Base-by-base conservation (phyloP, 352 stramenopile genomes). In the Phytophthora nicotianae region DNA sequence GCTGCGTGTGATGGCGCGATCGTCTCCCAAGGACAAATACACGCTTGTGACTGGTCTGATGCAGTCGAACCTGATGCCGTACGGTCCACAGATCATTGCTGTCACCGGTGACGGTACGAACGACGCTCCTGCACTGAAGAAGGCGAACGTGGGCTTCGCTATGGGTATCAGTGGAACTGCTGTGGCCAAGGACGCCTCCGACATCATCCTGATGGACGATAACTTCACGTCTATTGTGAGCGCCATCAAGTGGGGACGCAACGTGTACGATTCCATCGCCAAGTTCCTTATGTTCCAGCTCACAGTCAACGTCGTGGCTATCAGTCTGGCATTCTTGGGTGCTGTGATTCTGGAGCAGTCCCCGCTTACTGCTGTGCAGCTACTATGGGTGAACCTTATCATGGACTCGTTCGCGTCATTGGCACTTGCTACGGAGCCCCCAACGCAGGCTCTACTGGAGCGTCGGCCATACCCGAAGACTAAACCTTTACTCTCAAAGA, bases 281-380 rank as follows among this genome's bases (percentile, higher is more conserved):
- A 99, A 99, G 78, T 99, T 99, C 76, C 72, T 99, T 38, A 96
- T 98, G 79, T 99, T 99, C 74, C 96, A 99, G 83, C 83, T 99
- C 21, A 99, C 97, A 5, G 93, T 99, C 21, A 99, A 99, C 72
- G 82, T 99, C 21, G 95, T 98, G 8, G 97, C 95, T 3, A 89
- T 99, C 38, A 85, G 75, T 21, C 77, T 98, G 20, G 95, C 95
- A 3, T 97, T 98, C 59, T 42, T 98, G 19, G 90, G 89, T 5
- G 91, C 95, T 16, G 69, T 90, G 6, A 78, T 89, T 17, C 51
- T 91, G 0, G 77, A 91, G 53, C 76, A 90, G 53, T 91, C 85
- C n/a, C 95, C 96, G 2, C 77, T 99, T 13, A 97, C 91, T 38
- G 93, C 97, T 7, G 90, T 99, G 6, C 97, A 98, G 73, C 91